Conservation (phyloP, 371 early-diverging fungal genomes). For the Synchytrium microbalum region DNA sequence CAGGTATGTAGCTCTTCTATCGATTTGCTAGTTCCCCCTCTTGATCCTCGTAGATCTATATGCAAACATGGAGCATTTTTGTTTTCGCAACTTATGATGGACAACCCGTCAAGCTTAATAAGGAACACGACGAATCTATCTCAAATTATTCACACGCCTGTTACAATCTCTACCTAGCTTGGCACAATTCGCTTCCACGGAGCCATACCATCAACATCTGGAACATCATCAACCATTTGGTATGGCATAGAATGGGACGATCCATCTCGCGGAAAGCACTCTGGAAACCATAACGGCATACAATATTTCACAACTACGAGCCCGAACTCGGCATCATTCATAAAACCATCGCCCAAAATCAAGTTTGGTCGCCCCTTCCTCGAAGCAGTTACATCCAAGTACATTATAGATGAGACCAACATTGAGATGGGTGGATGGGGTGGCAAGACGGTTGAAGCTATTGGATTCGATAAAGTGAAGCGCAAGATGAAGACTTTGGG, state of each 20-base stretch:
- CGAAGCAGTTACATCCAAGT: conserved; percentile 46
- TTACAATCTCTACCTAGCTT: too few relatives aligned
- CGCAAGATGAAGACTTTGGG: conserved; percentile 40
- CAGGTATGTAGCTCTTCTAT: not conserved
- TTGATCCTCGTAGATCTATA: not conserved
- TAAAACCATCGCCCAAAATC: conserved; percentile 31
- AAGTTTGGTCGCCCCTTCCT: conserved; percentile 33
- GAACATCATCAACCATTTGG: conserved; percentile 52
- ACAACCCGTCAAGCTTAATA: too few relatives aligned
- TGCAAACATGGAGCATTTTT: too few relatives aligned
- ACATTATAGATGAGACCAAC: conserved; percentile 27
- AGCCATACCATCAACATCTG: not conserved
- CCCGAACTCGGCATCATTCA: conserved; percentile 67
- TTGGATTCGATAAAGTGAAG: conserved; percentile 70
- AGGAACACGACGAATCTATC: too few relatives aligned
- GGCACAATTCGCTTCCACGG: conserved; percentile 4
- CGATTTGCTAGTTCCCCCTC: not conserved
- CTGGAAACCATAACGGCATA: conserved; percentile 54
- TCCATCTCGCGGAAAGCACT: conserved; percentile 71
- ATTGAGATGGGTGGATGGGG: not conserved
- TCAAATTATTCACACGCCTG: too few relatives aligned
- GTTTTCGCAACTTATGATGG: too few relatives aligned
- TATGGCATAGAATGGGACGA: conserved; percentile 88
- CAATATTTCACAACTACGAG: conserved; percentile 61
- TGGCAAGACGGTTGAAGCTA: conserved; percentile 61